phyloP scores from a whole-genome alignment of 2,329 filamentous ascomycete species.

The Aurifilum marmelostoma region DNA sequence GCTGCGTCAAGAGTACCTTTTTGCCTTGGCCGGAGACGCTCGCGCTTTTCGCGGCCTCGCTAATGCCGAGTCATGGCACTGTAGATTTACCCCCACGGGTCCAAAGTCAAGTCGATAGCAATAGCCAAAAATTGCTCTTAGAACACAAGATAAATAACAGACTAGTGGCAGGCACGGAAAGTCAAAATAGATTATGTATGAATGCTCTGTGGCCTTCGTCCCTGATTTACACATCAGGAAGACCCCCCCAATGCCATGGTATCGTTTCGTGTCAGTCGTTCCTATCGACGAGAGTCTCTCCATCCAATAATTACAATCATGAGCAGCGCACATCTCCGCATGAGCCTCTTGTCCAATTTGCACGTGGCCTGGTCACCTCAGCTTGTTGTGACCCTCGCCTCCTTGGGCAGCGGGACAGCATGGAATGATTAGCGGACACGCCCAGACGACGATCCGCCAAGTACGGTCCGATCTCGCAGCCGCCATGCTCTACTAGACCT shows the following conservation, averaged over 20 bases:
- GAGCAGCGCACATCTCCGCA: not conserved
- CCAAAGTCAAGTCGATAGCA: not conserved
- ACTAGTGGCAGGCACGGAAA: not conserved
- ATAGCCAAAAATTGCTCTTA: not conserved
- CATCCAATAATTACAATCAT: not conserved
- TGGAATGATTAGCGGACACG: not conserved
- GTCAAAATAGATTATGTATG: slow-evolving; percentile 2
- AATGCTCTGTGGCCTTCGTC: not conserved
- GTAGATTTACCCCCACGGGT: not conserved
- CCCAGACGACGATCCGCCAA: not conserved
- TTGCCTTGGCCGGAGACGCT: not conserved
- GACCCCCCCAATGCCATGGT: not conserved
- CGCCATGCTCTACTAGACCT: slow-evolving; percentile 22
- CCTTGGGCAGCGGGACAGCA: no score
- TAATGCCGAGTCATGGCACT: slow-evolving; percentile 19
- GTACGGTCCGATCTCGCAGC: not conserved
- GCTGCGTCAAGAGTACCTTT: not conserved
- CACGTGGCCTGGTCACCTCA: no score
- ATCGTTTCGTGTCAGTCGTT: slow-evolving; percentile 6
- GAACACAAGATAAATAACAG: not conserved
- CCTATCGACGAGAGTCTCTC: not conserved
- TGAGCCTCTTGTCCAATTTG: not conserved
- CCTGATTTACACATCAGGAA: not conserved
- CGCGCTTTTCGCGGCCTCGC: slow-evolving; percentile 12
- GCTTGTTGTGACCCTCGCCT: no score